These are phyloP conservation scores for Nemania bipapillata DNA, from an alignment of 2,329 filamentous ascomycete genomes.

Conservation along the genomic window DNA sequence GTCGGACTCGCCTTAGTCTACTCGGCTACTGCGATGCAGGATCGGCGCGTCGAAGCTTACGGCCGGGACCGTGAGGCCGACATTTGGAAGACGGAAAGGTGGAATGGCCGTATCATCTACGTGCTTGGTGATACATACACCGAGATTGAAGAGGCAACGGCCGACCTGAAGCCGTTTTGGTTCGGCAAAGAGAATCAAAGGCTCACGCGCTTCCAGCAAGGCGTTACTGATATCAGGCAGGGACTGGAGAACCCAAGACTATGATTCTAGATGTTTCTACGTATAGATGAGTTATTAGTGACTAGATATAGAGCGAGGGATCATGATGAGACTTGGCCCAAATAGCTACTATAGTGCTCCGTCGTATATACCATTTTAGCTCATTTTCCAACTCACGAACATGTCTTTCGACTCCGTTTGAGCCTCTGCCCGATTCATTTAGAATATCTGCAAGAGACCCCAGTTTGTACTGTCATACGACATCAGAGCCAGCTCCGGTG, in stretches of 20 bases:
- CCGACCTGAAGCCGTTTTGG: constrained; percentile 47
- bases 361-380: neutral
- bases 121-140: constrained; percentile 53
- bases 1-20: constrained; percentile 54
- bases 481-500: neutral
- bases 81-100: constrained; percentile 38
- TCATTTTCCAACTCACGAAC: neutral
- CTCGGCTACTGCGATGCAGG: constrained; percentile 53
- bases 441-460: neutral
- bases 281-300: neutral
- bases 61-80: constrained; percentile 49
- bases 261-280: neutral
- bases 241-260: neutral
- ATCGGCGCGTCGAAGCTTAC: constrained; percentile 51
- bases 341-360: neutral
- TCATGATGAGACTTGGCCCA: neutral
- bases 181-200: constrained; percentile 49
- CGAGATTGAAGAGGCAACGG: constrained; percentile 51
- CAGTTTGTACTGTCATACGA: neutral
- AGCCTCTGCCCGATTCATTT: neutral
- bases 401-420: neutral
- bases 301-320: neutral
- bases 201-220: constrained; percentile 49
- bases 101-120: constrained; percentile 53
- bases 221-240: constrained; percentile 12